phyloP scores from a whole-genome alignment of 306 rosid species.

The Alnus glutinosa region DNA sequence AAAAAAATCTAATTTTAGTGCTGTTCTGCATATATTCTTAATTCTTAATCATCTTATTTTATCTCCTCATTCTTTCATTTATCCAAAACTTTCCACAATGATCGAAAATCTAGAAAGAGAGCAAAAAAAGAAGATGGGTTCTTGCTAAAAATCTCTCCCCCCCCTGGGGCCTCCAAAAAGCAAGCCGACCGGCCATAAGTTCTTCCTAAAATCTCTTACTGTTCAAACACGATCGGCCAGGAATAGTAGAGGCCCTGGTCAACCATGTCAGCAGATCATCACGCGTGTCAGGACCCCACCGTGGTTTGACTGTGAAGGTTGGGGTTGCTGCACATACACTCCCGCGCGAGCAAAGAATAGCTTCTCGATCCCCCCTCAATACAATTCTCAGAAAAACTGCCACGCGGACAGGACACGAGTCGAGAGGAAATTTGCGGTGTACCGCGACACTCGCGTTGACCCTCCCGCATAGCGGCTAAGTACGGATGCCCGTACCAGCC shows the following conservation, averaged over 20 bases:
- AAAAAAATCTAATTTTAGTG: not conserved
- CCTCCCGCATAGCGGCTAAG: slow-evolving; percentile 34
- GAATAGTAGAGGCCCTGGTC: slow-evolving; percentile 24
- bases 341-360: not conserved
- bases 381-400: not conserved
- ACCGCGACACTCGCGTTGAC: slow-evolving; percentile 63
- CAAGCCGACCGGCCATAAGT: not conserved
- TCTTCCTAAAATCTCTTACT: not conserved
- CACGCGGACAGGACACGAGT: not conserved
- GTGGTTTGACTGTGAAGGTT: not conserved
- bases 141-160: no score
- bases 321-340: not conserved
- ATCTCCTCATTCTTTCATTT: no score
- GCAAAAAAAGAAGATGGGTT: no score
- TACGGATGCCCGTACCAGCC: slow-evolving; percentile 10
- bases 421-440: slow-evolving; percentile 32
- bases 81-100: not conserved
- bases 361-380: not conserved
- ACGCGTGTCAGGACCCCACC: slow-evolving; percentile 22
- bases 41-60: no score
- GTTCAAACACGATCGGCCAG: not conserved
- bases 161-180: not conserved
- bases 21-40: no score
- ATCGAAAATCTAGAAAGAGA: no score
- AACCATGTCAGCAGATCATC: not conserved